These are phyloP conservation scores for Microascus cirrosus DNA, from an alignment of 2,329 filamentous ascomycete species.

Conservation along the genomic window DNA sequence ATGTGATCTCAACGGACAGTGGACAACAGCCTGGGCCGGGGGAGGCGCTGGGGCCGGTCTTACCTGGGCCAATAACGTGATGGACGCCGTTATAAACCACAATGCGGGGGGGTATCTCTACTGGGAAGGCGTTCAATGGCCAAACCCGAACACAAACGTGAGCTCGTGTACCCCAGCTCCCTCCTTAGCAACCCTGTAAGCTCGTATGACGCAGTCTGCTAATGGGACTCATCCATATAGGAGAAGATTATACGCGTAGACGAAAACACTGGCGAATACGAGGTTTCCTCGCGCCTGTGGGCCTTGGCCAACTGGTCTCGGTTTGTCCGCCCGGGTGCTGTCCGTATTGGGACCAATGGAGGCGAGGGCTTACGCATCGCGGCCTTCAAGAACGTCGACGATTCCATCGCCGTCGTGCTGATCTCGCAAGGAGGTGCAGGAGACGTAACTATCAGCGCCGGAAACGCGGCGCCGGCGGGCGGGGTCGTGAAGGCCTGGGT, in stretches of 20 bases:
- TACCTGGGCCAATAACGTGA: slow-evolving; percentile 44
- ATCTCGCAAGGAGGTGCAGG: slow-evolving; percentile 12
- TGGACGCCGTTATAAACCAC: slow-evolving; percentile 32
- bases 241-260: slow-evolving; percentile 18
- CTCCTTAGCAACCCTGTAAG: not conserved
- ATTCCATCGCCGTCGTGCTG: slow-evolving; percentile 22
- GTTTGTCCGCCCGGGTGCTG: slow-evolving; percentile 24
- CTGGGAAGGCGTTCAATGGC: slow-evolving; percentile 33
- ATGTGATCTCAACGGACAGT: slow-evolving; percentile 30
- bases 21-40: slow-evolving; percentile 33
- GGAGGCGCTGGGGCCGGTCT: slow-evolving; percentile 38
- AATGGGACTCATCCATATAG: not conserved
- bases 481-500: slow-evolving; percentile 14
- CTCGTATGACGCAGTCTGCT: too few species aligned
- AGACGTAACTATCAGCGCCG: slow-evolving; percentile 4
- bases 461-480: not conserved
- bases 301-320: slow-evolving; percentile 28
- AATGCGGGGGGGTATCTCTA: slow-evolving; percentile 41
- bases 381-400: slow-evolving; percentile 24
- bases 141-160: slow-evolving; percentile 5
- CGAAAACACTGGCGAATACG: slow-evolving; percentile 19
- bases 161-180: not conserved
- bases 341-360: slow-evolving; percentile 17
- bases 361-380: slow-evolving; percentile 17
- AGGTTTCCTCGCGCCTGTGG: slow-evolving; percentile 20